phyloP scores from a whole-genome alignment of 164 flowering plant species.

The Protea cynaroides region DNA sequence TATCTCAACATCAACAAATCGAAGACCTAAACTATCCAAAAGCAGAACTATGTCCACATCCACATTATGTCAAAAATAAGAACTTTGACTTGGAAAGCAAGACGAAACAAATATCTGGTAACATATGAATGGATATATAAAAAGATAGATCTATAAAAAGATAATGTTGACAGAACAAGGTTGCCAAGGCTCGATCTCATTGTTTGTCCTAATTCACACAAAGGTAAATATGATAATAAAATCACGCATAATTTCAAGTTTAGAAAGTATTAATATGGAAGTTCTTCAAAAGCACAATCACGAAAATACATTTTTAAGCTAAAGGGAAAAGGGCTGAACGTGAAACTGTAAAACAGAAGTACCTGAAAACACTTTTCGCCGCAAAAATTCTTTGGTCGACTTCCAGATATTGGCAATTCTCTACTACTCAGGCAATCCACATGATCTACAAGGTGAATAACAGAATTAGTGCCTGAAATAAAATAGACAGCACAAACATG shows the following conservation, averaged over 20 bases:
- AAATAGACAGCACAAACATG: neutral
- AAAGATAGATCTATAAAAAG: too few species aligned
- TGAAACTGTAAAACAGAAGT: neutral
- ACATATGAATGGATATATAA: too few species aligned
- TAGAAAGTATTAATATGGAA: neutral
- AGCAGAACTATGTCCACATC: too few species aligned
- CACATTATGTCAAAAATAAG: too few species aligned
- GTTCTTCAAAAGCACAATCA: neutral
- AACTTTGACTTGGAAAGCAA: too few species aligned
- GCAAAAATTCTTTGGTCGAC: constrained; percentile 10
- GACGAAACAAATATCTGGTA: too few species aligned
- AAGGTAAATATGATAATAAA: neutral
- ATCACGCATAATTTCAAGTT: neutral
- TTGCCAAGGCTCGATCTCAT: neutral
- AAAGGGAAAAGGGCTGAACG: neutral
- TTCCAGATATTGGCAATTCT: neutral
- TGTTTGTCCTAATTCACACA: neutral
- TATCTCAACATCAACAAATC: too few species aligned
- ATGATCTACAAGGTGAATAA: constrained; percentile 13
- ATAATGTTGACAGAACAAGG: neutral
- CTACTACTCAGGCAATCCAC: constrained; percentile 6
- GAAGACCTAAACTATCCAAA: too few species aligned
- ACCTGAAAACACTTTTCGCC: constrained; percentile 16
- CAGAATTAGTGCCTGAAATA: neutral
- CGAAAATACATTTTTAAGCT: neutral